Base-by-base conservation (phyloP, 805 yeast genomes). In the Cyberlindnera mrakii region DNA sequence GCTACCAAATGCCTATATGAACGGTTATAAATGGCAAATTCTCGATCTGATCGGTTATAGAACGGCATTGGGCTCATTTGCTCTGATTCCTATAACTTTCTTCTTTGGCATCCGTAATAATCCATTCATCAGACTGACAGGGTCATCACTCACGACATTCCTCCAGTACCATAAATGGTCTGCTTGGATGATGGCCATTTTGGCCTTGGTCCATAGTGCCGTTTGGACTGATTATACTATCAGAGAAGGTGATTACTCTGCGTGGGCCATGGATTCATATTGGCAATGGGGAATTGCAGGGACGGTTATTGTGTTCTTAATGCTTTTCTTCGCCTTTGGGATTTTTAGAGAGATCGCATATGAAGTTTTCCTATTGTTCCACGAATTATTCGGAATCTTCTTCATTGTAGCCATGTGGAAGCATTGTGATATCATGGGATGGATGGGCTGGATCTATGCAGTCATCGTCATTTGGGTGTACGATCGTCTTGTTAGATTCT, bases 71-170 rank as follows among this genome's bases (percentile, higher is more conserved):
- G 62, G 75, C 59, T 61, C 74, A 3, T 60, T 76, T 32, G 76
- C 74, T 41, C 45, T 78, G 39, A 68, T 80, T 44, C 91, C 93
- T 0, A 57, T 73, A 6, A 58, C 79, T 15, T 73, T 77, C 46
- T 62, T 83, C 43, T 81, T 85, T 60, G 86, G 87, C 5, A 82
- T 83, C 27, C 68, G 93, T 53, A 86, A 85, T 59, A 85, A 83
- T 55, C 77, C 86, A 17, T 66, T 85, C 54, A 72, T 75, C 48
- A 66, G 64, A 56, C 42, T 81, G 5, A 74, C 89, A 1, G 87
- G 90, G 3, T 71, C 85, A 68, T 60, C 78, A 0, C 29, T 53
- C 13, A 64, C 79, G 13, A 71, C 82, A 1, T 84, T 85, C 63
- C 68, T 77, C 52, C 63, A 68, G 25, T 75, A 74, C 54, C 96